A percentile compares a stretch with the other conserved stretches of the same genome.
Evolutionary conservation across 495 filamentous ascomycete species (phyloP).

Genomic region (Podospora comata): DNA sequence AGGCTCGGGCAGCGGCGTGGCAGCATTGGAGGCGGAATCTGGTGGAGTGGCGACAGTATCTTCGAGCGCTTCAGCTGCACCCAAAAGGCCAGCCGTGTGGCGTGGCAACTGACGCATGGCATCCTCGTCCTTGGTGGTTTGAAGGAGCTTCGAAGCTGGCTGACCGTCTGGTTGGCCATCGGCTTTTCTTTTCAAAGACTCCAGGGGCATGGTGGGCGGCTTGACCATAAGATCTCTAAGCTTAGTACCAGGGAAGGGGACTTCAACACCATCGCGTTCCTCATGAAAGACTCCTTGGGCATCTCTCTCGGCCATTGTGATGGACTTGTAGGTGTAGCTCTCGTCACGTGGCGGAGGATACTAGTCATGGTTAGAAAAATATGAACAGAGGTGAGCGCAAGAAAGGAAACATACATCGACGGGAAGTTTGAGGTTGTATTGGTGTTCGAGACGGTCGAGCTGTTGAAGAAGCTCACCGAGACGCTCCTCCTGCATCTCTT

Average conservation of each 20-base stretch:
- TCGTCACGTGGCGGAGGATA: slow-evolving; percentile 21
- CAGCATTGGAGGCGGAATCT: slow-evolving; percentile 38
- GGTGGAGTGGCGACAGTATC: slow-evolving; percentile 28
- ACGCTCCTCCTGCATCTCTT: slow-evolving; percentile 35
- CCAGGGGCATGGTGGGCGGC: slow-evolving; percentile 25
- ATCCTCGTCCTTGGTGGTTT: slow-evolving; percentile 28
- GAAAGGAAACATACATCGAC: slow-evolving; percentile 38
- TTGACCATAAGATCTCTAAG: slow-evolving; percentile 30
- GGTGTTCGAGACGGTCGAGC: slow-evolving; percentile 34
- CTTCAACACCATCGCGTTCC: slow-evolving; percentile 31
- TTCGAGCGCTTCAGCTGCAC: slow-evolving; percentile 39
- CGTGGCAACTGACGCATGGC: slow-evolving; percentile 30
- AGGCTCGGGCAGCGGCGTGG: slow-evolving; percentile 34
- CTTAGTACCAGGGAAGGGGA: slow-evolving; percentile 34
- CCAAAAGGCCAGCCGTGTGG: slow-evolving; percentile 43
- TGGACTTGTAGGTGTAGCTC: slow-evolving; percentile 33
- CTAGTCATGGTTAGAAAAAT: slow-evolving; percentile 4
- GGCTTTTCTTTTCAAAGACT: slow-evolving; percentile 38
- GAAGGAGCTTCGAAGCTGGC: slow-evolving; percentile 35
- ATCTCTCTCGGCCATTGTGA: slow-evolving; percentile 33
- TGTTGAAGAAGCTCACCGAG: slow-evolving; percentile 36
- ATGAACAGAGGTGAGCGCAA: background rate
- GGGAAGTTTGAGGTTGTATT: slow-evolving; percentile 36
- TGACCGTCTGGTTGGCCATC: slow-evolving; percentile 42
- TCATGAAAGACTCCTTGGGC: slow-evolving; percentile 30